These are phyloP conservation scores for Boletus sp. DNA, from an alignment of 768 basidiomycete species.

Conservation along the genomic window DNA sequence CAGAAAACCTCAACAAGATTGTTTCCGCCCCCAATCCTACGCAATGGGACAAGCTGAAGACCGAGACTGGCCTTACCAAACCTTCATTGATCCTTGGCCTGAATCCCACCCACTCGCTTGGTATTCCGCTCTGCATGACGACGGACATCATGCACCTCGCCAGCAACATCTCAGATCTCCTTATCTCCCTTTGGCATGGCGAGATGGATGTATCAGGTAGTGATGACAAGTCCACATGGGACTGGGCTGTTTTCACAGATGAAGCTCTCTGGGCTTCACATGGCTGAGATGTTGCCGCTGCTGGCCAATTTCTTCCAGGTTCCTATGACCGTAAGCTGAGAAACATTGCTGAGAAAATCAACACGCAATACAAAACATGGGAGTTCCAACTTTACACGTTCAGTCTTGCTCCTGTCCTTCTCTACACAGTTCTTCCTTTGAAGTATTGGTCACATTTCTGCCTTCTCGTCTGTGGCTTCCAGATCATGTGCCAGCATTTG, in stretches of 20 bases:
- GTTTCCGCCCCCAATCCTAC: constrained; percentile 7
- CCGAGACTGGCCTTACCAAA: constrained; percentile 36
- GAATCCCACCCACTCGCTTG: constrained; percentile 12
- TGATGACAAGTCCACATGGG: not conserved
- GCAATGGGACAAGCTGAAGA: constrained; percentile 27
- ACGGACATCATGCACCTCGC: constrained; percentile 40
- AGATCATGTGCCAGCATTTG: constrained; percentile 17
- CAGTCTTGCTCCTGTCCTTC: constrained; percentile 16
- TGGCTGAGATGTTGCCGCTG: constrained; percentile 10
- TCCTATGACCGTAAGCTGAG: constrained; percentile 23
- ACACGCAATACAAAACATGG: constrained; percentile 30
- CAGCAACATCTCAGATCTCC: not conserved
- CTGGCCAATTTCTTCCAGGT: constrained; percentile 10
- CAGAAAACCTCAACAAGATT: not conserved
- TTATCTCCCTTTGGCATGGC: not conserved
- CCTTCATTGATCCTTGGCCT: constrained; percentile 39
- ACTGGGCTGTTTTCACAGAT: not conserved
- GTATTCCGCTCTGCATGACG: constrained; percentile 35
- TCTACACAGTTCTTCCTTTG: constrained; percentile 11
- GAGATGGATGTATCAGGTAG: not conserved
- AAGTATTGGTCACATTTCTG: constrained; percentile 23
- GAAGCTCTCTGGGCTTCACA: constrained; percentile 32
- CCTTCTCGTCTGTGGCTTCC: constrained; percentile 20
- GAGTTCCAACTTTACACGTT: constrained; percentile 24
- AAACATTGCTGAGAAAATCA: constrained; percentile 28